Evolutionary conservation across 2,329 filamentous ascomycete genomes (phyloP).

Genomic region (Aureobasidium sp.): DNA sequence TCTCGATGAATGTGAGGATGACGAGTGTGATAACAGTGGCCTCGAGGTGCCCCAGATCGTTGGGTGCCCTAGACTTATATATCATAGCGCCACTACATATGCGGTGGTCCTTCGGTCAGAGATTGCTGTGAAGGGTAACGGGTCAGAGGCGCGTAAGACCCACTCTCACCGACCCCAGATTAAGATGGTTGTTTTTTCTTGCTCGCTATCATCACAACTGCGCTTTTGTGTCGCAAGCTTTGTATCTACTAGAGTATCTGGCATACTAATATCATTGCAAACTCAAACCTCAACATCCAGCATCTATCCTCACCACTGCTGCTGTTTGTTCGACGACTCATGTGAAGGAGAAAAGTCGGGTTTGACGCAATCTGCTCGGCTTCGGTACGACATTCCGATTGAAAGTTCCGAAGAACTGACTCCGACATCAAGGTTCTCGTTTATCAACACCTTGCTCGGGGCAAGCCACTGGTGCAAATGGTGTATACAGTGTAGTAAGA

Average conservation of each 20-base stretch:
- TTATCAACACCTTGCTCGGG: not conserved
- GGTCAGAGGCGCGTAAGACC: constrained; percentile 12
- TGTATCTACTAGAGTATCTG: not conserved
- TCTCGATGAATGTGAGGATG: not conserved
- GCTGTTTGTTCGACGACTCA: not conserved
- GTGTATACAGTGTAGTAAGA: not conserved
- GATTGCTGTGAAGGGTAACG: constrained; percentile 6
- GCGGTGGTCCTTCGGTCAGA: constrained; percentile 12
- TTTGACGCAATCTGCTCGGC: constrained; percentile 8
- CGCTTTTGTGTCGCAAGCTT: not conserved
- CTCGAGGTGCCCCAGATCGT: not conserved
- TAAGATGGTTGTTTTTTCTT: constrained; percentile 3
- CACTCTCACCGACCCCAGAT: constrained; percentile 13
- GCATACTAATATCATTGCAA: not conserved
- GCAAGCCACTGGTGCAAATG: not conserved
- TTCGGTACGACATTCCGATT: constrained; percentile 4
- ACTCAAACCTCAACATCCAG: not conserved
- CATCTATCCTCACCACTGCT: not conserved
- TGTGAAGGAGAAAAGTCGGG: constrained; percentile 6
- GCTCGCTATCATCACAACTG: not conserved
- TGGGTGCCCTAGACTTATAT: not conserved
- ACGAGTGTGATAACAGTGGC: constrained; percentile 3
- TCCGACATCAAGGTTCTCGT: not conserved
- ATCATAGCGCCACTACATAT: not conserved
- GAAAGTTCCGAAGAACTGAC: constrained; percentile 1